Percentiles rank a stretch among this genome's conserved stretches.
These are phyloP conservation scores for Colletotrichum noveboracense DNA, from an alignment of 2,329 filamentous ascomycete genomes.

Conservation along the genomic window DNA sequence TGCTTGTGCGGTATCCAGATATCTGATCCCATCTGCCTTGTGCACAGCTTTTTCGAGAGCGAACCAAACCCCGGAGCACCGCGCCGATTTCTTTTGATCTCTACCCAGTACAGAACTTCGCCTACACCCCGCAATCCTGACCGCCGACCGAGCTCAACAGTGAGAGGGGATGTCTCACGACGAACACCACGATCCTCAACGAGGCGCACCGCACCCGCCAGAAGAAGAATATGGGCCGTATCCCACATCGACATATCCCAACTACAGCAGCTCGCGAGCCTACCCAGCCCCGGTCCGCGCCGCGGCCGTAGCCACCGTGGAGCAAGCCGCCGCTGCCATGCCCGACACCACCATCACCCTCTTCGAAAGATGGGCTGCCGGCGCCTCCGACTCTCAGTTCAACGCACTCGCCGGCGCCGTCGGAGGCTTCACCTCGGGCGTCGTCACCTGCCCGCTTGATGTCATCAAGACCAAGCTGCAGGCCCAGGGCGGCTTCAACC, in stretches of 20 bases:
- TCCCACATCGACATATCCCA: constrained; percentile 26
- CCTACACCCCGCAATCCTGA: neutral
- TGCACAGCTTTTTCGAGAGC: neutral
- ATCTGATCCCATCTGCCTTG: constrained; percentile 12
- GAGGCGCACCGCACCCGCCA: constrained; percentile 28
- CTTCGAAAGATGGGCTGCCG: constrained; percentile 61
- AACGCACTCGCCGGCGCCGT: constrained; percentile 87
- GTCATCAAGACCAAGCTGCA: constrained; percentile 99
- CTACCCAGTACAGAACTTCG: neutral
- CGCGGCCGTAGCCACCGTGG: constrained; percentile 7
- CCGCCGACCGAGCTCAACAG: constrained; percentile 1
- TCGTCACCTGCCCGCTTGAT: constrained; percentile 96
- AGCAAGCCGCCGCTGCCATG: constrained; percentile 21
- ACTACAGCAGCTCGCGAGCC: constrained; percentile 24
- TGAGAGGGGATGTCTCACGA: constrained; percentile 56
- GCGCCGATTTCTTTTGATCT: neutral
- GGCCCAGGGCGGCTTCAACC: constrained; percentile 84
- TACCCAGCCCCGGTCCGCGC: constrained; percentile 16
- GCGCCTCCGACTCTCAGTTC: constrained; percentile 68
- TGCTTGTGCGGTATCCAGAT: neutral
- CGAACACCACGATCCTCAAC: constrained; percentile 39
- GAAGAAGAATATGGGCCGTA: constrained; percentile 41
- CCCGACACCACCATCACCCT: constrained; percentile 38
- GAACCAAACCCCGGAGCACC: neutral
- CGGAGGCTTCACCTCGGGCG: constrained; percentile 89